Base-by-base conservation (phyloP, 345 rosid species). In the Hypericum androsaemum region DNA sequence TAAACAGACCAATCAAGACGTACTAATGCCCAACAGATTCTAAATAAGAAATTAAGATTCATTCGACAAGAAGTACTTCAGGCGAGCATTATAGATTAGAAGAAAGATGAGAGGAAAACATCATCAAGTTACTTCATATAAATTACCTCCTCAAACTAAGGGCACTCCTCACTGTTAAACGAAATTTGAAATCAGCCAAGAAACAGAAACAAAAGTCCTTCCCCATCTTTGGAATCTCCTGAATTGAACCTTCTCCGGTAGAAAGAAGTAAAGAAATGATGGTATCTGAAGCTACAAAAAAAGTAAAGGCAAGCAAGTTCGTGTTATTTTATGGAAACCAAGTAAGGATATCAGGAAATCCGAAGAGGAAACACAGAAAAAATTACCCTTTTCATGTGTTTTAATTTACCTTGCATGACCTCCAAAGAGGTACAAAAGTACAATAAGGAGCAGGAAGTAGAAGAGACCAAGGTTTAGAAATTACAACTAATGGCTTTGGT, bases 121-220 rank as follows among this genome's bases (percentile, higher is more conserved):
- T 22, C 32, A 22, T 22, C 32, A 22, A 22, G 32, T 4, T 4
- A 22, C 32, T 22, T 22, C 32, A 22, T 22, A 22, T 22, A 22
- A 52, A 53, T 58, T 52, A 13, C 43, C 44, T 12, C 10, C 49
- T 14, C 13, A 4, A 11, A 12, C 8, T 22, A 51, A 39, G 58
- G 42, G 42, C 43, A 43, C 54, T n/a, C 46, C 22, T 46, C 54
- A 47, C 47, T 38, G 46, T 39, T 12, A 43, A 37, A 40, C 55
- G 52, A 56, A 43, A 54, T 16, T 32, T 50, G 47, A 59, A 13
- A 60, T 54, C 54, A 51, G 14, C 59, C 64, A 66, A 56, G 39
- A 57, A 57, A 57, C 13, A 70, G 69, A 40, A 64, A 64, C 40
- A 59, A 39, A n/a, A 40, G 60, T 14, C 12, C 16, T 47, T 64